Base-by-base conservation (phyloP, 768 basidiomycete species). In the Naganishia randhawae region DNA sequence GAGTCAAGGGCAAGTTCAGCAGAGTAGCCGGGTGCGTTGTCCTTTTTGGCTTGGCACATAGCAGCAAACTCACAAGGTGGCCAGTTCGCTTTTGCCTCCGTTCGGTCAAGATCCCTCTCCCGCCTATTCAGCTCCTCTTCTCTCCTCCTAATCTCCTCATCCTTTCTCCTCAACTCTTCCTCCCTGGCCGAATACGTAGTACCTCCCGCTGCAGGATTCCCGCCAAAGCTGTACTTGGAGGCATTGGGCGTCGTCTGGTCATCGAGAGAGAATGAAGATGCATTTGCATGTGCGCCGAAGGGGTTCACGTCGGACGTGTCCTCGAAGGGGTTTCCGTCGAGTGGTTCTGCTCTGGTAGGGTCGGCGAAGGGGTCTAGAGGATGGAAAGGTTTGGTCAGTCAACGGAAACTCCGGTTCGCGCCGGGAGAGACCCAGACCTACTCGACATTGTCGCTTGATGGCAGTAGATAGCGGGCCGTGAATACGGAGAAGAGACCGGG, bases 91-190 rank as follows among this genome's bases (percentile, higher is more conserved):
- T 90, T 94, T 73, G 92, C 90, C 52, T 84, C 73, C 45, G 72
- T 69, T 14, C 74, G 64, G 22, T 65, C 74, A 19, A 78, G 54
- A 17, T 73, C 70, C 22, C 71, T 81, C 76, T 94, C 92, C 73
- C 93, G 83, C 70, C 87, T 83, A 75, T 87, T 86, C 33, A 98
- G 84, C 71, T 94, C 92, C 64, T 83, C 84, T 81, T 97, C 93
- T 50, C 95, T 84, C 70, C 85, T 85, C 52, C 85, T 85, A 10
- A 98, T 80, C 66, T 91, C 88, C 35, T 87, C 89, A 66, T 79
- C 78, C 51, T 73, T 70, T 50, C 67, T 69, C 54, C 69, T 67
- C 69, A 79, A 48, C 50, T 73, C 73, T 55, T 70, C 70, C 55
- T 73, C 76, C 41, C 72, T 66, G 62, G 53, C 54, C 2, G 41